Evolutionary conservation across 176 grass and related monocot species (phyloP).

Genomic region (Carex kokanica): DNA sequence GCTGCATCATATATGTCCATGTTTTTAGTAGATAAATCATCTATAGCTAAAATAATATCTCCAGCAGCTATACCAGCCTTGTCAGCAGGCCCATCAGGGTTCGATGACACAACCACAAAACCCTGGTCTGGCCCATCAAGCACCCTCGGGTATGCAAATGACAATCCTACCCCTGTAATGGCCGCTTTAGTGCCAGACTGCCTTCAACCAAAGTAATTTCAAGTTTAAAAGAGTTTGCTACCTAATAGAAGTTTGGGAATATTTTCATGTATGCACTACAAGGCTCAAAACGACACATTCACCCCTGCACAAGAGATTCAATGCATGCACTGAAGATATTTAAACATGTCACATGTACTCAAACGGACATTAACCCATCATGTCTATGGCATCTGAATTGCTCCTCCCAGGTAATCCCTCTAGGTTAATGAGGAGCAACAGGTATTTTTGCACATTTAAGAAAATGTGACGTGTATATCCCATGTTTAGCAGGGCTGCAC

Average conservation of each 20-base stretch:
- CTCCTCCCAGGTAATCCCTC: background rate
- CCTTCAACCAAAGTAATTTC: constrained; percentile 61
- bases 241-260: constrained; percentile 5
- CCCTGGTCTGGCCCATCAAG: constrained; percentile 63
- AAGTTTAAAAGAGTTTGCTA: constrained; percentile 26
- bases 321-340: background rate
- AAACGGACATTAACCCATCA: background rate
- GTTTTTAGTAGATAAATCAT: constrained; percentile 55
- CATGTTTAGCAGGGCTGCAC: background rate
- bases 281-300: background rate
- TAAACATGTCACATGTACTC: background rate
- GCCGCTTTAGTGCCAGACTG: constrained; percentile 97
- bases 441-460: background rate
- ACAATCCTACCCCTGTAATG: constrained; percentile 90
- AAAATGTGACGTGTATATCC: background rate
- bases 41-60: constrained; percentile 85
- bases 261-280: background rate
- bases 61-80: constrained; percentile 80
- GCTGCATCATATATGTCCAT: constrained; percentile 99
- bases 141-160: constrained; percentile 63
- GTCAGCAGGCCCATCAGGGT: constrained; percentile 75
- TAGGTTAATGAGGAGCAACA: background rate
- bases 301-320: too few species aligned
- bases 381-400: background rate
- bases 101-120: constrained; percentile 71